Conservation (phyloP, 176 grass and related monocot genomes). For the Paspalum vaginatum region DNA sequence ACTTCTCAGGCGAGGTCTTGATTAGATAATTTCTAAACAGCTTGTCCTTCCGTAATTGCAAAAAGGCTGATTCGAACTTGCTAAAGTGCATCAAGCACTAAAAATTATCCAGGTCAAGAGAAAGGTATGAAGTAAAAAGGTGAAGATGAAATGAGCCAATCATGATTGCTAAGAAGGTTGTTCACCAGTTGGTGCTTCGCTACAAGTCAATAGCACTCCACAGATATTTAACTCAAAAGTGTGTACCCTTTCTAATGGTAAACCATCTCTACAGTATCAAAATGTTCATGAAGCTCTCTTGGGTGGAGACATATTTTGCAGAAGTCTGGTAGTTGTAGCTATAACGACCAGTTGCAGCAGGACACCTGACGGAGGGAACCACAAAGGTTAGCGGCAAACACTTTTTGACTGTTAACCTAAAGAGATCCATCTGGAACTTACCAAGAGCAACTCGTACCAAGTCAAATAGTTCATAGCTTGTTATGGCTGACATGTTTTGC, state of each 20-base stretch:
- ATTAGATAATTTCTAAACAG: too few relatives aligned
- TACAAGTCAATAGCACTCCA: constrained; percentile 5
- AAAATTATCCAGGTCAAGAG: background rate
- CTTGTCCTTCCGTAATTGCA: too few relatives aligned
- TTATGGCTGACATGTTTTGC: constrained; percentile 50
- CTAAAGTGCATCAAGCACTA: background rate
- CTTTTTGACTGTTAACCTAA: background rate
- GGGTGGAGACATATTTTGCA: constrained; percentile 86
- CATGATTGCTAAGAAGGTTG: constrained; percentile 1
- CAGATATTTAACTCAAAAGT: background rate
- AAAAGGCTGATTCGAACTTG: too few relatives aligned
- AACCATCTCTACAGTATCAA: constrained; percentile 6
- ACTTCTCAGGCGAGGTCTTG: too few relatives aligned
- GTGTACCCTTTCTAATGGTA: constrained; percentile 22
- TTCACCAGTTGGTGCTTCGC: constrained; percentile 9
- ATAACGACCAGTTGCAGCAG: constrained; percentile 72
- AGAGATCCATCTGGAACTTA: constrained; percentile 43
- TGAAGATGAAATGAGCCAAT: background rate
- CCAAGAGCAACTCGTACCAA: constrained; percentile 52
- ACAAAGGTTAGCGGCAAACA: constrained; percentile 25
- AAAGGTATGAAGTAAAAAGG: background rate
- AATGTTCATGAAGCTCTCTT: constrained; percentile 64
- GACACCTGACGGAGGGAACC: constrained; percentile 51
- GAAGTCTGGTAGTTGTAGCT: constrained; percentile 63
- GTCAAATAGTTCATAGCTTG: constrained; percentile 61